Evolutionary conservation across 2,329 filamentous ascomycete species (phyloP), one percentile per base, ranked within the genome.

Genomic region (Fusarium nematophilum): DNA sequence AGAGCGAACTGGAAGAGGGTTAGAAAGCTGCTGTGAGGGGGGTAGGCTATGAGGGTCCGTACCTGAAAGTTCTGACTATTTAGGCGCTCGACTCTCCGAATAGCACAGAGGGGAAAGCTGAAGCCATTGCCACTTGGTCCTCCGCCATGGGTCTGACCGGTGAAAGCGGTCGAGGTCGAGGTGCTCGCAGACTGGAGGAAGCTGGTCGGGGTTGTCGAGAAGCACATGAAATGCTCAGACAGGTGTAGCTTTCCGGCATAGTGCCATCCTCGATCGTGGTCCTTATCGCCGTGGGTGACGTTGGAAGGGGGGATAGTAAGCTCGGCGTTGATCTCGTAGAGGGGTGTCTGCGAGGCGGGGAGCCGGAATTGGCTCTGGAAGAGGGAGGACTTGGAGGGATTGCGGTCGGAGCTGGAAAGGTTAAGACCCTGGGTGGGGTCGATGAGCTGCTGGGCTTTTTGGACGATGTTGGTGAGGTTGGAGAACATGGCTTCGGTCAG

Each of bases 341-440:
- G 85, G 51, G 95, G 95, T 61, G 91, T 93, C 78, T 99, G 94
- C 31, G 92, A 90, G 72, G 92, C 88, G 38, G 95, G 95, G 27
- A 99, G 89, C 65, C 95, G 92, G 81, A 99, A 99, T 78, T 99
- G 95, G 75, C 90, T 90, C 79, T 95, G 93, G 80, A 98, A 99
- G 55, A 98, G 86, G 45, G 90, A 90, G 51, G 93, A 88, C 80
- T 97, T 98, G 72, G 93, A 94, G 43, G 93, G 93, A 73, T 92
- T 90, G 62, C 86, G 86, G 76, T 95, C 91, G 55, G 89, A 86
- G 70, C 88, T 85, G 66, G 89, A 87, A 56, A 91, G 83, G 65
- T 88, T 86, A 62, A 91, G 81, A 72, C 90, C 88, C 74, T 92
- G 88, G 64, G 90, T 90, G 48, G 93, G 91, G 76, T 97, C 94